A percentile compares a stretch with the other conserved stretches of the same genome.
phyloP scores from a whole-genome alignment of 2,329 filamentous ascomycete genomes.

The Pleomassaria siparia region DNA sequence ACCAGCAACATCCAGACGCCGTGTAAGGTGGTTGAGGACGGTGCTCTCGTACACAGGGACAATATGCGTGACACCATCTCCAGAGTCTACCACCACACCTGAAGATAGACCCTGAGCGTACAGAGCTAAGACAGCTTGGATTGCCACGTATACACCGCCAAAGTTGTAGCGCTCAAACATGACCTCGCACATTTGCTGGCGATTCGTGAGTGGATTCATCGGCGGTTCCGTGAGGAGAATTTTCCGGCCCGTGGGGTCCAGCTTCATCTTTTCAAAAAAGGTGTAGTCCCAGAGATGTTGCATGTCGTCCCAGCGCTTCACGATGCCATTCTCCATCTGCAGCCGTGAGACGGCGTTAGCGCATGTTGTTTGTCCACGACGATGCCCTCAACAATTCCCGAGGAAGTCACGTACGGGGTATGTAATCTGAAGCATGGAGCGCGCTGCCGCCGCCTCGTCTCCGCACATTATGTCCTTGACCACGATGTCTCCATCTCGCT shows the following conservation, averaged over 20 bases:
- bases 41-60: conserved; percentile 98
- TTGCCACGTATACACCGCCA: conserved; percentile 95
- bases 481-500: conserved; percentile 71
- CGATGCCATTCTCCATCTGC: conserved; percentile 98
- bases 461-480: conserved; percentile 99
- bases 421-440: conserved; percentile 97
- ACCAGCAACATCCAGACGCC: conserved; percentile 90
- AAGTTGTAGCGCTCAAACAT: conserved; percentile 99
- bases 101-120: conserved; percentile 84
- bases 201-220: conserved; percentile 96
- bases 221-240: conserved; percentile 96
- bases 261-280: conserved; percentile 93
- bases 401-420: conserved; percentile 68
- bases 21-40: conserved; percentile 94
- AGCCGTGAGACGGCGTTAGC: conserved; percentile 31
- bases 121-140: conserved; percentile 91
- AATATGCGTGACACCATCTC: conserved; percentile 97
- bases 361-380: conserved; percentile 7
- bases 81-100: conserved; percentile 99
- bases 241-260: conserved; percentile 89
- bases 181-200: conserved; percentile 97
- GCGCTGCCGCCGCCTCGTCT: conserved; percentile 92
- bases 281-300: conserved; percentile 99
- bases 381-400: conserved; percentile 14
- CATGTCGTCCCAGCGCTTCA: conserved; percentile 99